Percentiles rank a stretch among this genome's conserved stretches.
Conservation (phyloP, 2,329 filamentous ascomycete species). For the Rhynchosporium agropyri region DNA sequence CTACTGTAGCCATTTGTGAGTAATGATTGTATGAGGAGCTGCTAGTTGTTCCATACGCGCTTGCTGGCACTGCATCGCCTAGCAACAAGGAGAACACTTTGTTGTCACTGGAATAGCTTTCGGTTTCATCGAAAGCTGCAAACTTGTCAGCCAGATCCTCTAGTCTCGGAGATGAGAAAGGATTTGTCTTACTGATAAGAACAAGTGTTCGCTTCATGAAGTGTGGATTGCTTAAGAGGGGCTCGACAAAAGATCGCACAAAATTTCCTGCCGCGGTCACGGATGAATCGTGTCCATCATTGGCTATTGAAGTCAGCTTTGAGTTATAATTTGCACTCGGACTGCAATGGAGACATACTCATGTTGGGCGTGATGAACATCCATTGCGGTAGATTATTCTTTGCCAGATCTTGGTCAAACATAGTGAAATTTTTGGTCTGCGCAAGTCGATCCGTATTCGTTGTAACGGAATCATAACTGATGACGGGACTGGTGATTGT, state of each 20-base stretch:
- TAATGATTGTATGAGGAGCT: conserved; percentile 72
- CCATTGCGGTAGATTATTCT: conserved; percentile 69
- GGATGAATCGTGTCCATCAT: conserved; percentile 73
- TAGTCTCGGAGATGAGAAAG: background rate
- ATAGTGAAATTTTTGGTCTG: conserved; percentile 73
- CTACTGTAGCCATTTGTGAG: conserved; percentile 62
- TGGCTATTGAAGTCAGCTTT: conserved; percentile 48
- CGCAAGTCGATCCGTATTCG: conserved; percentile 59
- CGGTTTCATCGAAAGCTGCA: conserved; percentile 75
- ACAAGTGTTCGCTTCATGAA: conserved; percentile 77
- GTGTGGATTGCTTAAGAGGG: conserved; percentile 66
- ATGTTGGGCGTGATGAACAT: conserved; percentile 75
- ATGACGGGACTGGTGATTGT: conserved; percentile 49
- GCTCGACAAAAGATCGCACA: conserved; percentile 68
- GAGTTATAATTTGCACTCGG: background rate
- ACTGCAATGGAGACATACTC: conserved; percentile 44
- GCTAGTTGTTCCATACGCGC: conserved; percentile 68
- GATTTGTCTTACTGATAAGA: conserved; percentile 55
- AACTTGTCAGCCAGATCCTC: conserved; percentile 5
- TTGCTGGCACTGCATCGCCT: conserved; percentile 67
- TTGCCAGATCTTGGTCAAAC: conserved; percentile 68
- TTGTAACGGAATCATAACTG: conserved; percentile 65
- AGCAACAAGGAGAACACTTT: conserved; percentile 70
- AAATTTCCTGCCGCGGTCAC: conserved; percentile 69
- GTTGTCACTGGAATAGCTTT: conserved; percentile 67